Evolutionary conservation across 1,139 yeast species (phyloP).

Genomic region (Saccharomyces hybrid): DNA sequence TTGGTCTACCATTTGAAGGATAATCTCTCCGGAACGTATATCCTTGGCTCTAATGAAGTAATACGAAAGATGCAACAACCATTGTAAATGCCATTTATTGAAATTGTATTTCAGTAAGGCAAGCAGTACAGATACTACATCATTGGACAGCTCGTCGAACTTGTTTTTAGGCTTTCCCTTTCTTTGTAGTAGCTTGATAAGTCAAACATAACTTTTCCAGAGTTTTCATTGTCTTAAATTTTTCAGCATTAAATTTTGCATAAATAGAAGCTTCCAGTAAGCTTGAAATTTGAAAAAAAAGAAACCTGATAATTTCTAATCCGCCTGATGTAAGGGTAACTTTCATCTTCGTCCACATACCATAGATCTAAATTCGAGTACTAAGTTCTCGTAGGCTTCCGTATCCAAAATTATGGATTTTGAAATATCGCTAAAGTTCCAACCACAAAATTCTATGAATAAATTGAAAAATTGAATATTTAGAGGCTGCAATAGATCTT

Average conservation of each 20-base stretch:
- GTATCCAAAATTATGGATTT: slow-evolving; percentile 41
- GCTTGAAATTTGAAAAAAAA: slow-evolving; percentile 50
- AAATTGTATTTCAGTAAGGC: slow-evolving; percentile 36
- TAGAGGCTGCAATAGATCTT: slow-evolving; percentile 18
- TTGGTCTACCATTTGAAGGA: slow-evolving; percentile 13
- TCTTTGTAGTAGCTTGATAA: slow-evolving; percentile 13
- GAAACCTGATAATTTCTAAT: slow-evolving; percentile 40
- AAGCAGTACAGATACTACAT: slow-evolving; percentile 34
- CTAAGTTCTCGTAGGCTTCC: slow-evolving; percentile 39
- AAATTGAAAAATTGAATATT: slow-evolving; percentile 35
- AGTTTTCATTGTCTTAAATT: slow-evolving; percentile 47
- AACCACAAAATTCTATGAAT: slow-evolving; percentile 41
- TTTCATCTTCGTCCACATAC: slow-evolving; percentile 22
- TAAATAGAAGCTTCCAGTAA: slow-evolving; percentile 47
- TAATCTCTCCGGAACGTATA: slow-evolving; percentile 14
- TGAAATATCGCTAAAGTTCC: slow-evolving; percentile 36
- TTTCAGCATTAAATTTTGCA: slow-evolving; percentile 42
- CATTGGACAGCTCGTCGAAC: slow-evolving; percentile 34
- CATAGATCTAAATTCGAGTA: slow-evolving; percentile 47
- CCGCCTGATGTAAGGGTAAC: slow-evolving; percentile 10
- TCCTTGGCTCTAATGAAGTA: slow-evolving; percentile 33
- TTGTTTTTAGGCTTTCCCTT: slow-evolving; percentile 34
- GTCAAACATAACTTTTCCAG: slow-evolving; percentile 49
- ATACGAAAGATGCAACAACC: slow-evolving; percentile 38
- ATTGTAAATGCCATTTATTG: slow-evolving; percentile 36